Base-by-base conservation (phyloP, 257 asterid species). In the Parsonsia alboflavescens region DNA sequence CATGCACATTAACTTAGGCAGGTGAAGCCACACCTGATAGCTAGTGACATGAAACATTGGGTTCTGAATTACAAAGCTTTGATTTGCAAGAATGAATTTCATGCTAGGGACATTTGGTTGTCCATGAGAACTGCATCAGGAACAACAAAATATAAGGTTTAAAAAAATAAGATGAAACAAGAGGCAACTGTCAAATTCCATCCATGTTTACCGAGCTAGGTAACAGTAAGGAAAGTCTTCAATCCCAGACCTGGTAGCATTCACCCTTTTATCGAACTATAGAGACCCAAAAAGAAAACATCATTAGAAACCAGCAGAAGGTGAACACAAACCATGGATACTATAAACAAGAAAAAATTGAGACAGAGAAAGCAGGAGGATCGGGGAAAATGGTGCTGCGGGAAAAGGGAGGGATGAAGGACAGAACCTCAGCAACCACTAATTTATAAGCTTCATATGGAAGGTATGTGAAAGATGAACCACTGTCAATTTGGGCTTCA, bases 381-480 rank as follows among this genome's bases (percentile, higher is more conserved):
- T 44, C 52, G 57, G 19, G 75, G 77, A 41, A 64, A 49, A 13
- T 50, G 17, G 64, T 54, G 68, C 39, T 53, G 58, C 61, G 50
- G 56, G 44, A 61, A 73, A 63, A 41, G 68, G 68, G 76, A 67
- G 73, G 39, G 65, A 9, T 46, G 73, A 62, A 67, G 22, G 66
- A 71, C 73, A 77, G 78, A 71, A 92, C 97, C 92, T 88, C 91
- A 26, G 87, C 66, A 72, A 79, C 86, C 70, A 88, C 84, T 74
- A 78, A 76, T 54, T 84, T 75, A 61, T 86, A 90, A 77, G 50
- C 86, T 46, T 81, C 85, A 15, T 64, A 66, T 6, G 96, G 96
- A 76, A 92, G 83, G 73, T 69, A 87, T n/a, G 96, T 88, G 86
- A 92, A 92, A 2, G 97, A 90, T 36, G 96, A 83, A 19, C 97